phyloP scores from a whole-genome alignment of 345 rosid species.

The Brassica rapa region DNA sequence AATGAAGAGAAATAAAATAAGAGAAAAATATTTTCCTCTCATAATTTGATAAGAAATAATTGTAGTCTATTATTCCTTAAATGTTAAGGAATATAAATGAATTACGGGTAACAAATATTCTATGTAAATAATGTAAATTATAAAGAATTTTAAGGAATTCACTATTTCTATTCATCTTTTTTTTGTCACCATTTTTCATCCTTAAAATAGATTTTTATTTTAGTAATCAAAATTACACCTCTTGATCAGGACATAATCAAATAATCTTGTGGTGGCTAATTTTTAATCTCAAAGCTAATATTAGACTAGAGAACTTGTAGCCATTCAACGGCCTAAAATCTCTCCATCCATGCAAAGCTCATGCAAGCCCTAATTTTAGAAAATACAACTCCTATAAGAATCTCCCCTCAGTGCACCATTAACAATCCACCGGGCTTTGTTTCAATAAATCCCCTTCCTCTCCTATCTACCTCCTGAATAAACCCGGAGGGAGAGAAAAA shows the following conservation, averaged over 20 bases:
- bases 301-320: constrained; percentile 20
- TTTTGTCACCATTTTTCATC: not conserved
- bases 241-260: constrained; percentile 21
- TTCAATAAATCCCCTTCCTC: constrained; percentile 26
- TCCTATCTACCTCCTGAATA: constrained; percentile 35
- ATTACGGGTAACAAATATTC: too few relatives aligned
- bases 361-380: constrained; percentile 32
- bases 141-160: too few relatives aligned
- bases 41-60: too few relatives aligned
- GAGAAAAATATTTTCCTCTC: too few relatives aligned
- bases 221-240: constrained; percentile 19
- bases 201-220: not conserved
- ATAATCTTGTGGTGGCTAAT: constrained; percentile 21
- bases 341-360: constrained; percentile 27
- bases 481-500: constrained; percentile 39
- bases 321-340: constrained; percentile 33
- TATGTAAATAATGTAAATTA: too few relatives aligned
- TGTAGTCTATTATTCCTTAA: too few relatives aligned
- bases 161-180: too few relatives aligned
- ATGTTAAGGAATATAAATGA: too few relatives aligned
- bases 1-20: too few relatives aligned
- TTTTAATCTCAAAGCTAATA: constrained; percentile 11
- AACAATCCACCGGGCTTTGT: constrained; percentile 26
- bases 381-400: constrained; percentile 34
- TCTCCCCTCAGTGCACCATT: constrained; percentile 13